Evolutionary conservation across 352 stramenopile genomes (phyloP).

Genomic region (Globisporangium perplexum): DNA sequence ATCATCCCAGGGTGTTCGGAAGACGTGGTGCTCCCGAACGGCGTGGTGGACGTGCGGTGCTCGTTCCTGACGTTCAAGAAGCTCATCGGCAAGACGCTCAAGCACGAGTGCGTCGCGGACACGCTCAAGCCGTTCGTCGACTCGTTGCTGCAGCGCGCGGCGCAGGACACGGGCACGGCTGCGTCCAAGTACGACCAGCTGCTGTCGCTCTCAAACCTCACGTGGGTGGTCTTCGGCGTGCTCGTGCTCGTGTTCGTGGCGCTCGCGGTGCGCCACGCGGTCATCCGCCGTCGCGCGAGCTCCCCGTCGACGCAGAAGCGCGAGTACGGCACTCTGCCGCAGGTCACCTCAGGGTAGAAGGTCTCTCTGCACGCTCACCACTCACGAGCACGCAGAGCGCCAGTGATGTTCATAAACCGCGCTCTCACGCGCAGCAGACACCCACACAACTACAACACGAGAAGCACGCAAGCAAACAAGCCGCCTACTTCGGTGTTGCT

Average conservation of each 20-base stretch:
- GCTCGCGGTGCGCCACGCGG: slow-evolving; percentile 24
- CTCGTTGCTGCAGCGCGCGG: slow-evolving; percentile 21
- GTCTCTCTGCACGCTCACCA: too few species aligned
- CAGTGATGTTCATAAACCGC: too few species aligned
- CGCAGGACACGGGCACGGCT: neutral
- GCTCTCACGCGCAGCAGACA: too few species aligned
- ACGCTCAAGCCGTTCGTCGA: slow-evolving; percentile 64
- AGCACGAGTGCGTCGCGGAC: slow-evolving; percentile 60
- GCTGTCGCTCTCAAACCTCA: slow-evolving; percentile 14
- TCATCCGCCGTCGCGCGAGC: slow-evolving; percentile 11
- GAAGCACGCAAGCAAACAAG: too few species aligned
- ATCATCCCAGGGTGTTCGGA: slow-evolving; percentile 67
- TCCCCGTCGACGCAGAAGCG: slow-evolving; percentile 5
- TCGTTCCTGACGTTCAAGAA: slow-evolving; percentile 62
- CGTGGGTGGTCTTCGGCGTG: slow-evolving; percentile 36
- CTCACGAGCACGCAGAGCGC: too few species aligned
- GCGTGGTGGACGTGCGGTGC: slow-evolving; percentile 44
- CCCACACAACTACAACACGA: too few species aligned
- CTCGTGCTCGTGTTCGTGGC: slow-evolving; percentile 34
- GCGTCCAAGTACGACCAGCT: slow-evolving; percentile 2
- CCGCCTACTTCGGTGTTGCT: too few species aligned
- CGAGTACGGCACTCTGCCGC: slow-evolving; percentile 39
- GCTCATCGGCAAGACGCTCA: slow-evolving; percentile 56
- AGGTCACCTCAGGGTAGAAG: slow-evolving; percentile 16
- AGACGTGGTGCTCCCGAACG: slow-evolving; percentile 39